These are phyloP conservation scores for Dryas integrifolia DNA, from an alignment of 331 rosid genomes.

Conservation along the genomic window DNA sequence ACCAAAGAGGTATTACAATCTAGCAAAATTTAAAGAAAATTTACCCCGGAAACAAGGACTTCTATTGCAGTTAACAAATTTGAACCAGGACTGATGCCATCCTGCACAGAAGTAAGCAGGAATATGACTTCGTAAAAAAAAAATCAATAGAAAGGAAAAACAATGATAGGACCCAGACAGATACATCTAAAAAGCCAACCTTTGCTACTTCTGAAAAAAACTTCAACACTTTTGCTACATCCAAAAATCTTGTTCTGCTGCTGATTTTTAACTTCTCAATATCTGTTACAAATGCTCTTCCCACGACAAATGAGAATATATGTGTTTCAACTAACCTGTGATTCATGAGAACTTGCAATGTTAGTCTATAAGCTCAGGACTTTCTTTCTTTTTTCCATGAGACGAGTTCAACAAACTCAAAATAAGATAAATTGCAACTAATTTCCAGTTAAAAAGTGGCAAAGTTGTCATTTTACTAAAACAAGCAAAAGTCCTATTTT, in stretches of 20 bases:
- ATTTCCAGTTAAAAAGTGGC: not conserved
- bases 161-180: slow-evolving; percentile 17
- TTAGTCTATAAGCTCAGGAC: slow-evolving; percentile 23
- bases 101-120: slow-evolving; percentile 58
- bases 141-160: slow-evolving; percentile 9
- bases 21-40: slow-evolving; percentile 25
- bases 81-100: slow-evolving; percentile 80
- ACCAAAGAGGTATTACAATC: slow-evolving; percentile 14
- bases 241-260: slow-evolving; percentile 80
- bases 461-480: not conserved
- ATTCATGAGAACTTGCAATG: slow-evolving; percentile 34
- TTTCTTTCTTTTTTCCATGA: not conserved
- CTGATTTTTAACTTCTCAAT: slow-evolving; percentile 82
- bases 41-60: slow-evolving; percentile 94
- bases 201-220: slow-evolving; percentile 76
- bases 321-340: slow-evolving; percentile 98
- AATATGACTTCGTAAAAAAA: slow-evolving; percentile 9
- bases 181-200: slow-evolving; percentile 45
- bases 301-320: slow-evolving; percentile 96
- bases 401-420: slow-evolving; percentile 7
- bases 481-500: not conserved
- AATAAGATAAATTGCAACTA: not conserved
- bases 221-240: slow-evolving; percentile 61
- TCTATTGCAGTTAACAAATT: slow-evolving; percentile 87
- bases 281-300: slow-evolving; percentile 99